Evolutionary conservation across 163 green algal genomes (phyloP).

Genomic region (Scenedesmus sp.): DNA sequence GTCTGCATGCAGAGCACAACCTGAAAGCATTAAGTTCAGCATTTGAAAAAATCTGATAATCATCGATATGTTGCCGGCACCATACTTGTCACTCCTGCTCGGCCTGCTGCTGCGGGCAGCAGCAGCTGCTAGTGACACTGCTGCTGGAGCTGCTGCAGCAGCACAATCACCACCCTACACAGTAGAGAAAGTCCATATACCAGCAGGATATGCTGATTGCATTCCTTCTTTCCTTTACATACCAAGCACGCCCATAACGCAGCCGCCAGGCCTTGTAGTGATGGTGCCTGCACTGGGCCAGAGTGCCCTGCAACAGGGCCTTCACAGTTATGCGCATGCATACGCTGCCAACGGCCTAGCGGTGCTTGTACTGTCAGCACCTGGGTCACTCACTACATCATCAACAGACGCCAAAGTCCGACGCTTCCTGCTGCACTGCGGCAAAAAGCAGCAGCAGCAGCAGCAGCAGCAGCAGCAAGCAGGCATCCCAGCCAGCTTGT

Average conservation of each 20-base stretch:
- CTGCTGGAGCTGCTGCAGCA: background rate
- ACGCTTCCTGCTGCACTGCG: background rate
- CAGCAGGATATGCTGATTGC: background rate
- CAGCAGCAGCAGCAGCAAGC: background rate
- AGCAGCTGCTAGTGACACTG: background rate
- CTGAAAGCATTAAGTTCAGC: no score
- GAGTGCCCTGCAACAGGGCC: background rate
- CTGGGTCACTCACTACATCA: background rate
- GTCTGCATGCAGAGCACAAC: no score
- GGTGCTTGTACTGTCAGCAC: background rate
- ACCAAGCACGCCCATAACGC: background rate
- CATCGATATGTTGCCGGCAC: no score
- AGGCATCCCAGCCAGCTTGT: background rate
- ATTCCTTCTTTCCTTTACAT: background rate
- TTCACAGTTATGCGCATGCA: conserved; percentile 13
- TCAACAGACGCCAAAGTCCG: background rate
- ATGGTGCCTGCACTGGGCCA: conserved; percentile 34
- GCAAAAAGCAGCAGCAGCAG: background rate
- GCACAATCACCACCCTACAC: background rate
- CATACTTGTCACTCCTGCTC: background rate
- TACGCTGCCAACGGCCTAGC: conserved; percentile 24
- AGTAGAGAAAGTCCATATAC: background rate
- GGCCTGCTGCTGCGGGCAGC: background rate
- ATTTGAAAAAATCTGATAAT: no score
- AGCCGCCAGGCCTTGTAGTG: conserved; percentile 4